Evolutionary conservation across 176 grass and related monocot genomes (phyloP), one percentile per base, ranked within the genome.

Genomic region (Triticum timopheevii): DNA sequence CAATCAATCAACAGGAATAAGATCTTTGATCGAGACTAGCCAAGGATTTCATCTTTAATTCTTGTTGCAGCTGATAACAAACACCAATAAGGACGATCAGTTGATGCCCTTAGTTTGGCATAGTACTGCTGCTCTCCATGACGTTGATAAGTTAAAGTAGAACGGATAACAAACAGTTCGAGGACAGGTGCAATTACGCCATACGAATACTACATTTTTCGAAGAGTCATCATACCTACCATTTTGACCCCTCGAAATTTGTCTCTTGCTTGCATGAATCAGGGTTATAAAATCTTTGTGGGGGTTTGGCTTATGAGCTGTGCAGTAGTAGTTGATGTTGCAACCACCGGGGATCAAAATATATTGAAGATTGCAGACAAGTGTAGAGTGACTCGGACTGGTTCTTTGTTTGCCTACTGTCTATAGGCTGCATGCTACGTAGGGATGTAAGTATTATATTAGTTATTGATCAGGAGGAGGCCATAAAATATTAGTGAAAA

Each of bases 1-100:
- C 81, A 81, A 91, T 81, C 81, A 81, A 86, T 86, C 81, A 84
- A 25, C 40, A 22, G 24, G 35, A 82, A 78, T 84, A 80, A 68
- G 45, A 79, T 80, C 81, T 47, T 69, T 81, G 81, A 91, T 84
- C 82, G 62, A 50, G 68, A 76, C 13, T 27, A 84, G 61, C 36
- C 68, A 84, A 35, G 44, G 42, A 65, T 87, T 35, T 62, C 67
- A 49, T 68, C 80, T 87, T 75, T 27, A 87, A 66, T 87, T 28
- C 54, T 13, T 35, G 42, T 24, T 5, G 10, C 30, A 28, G 39
- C 17, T 50, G 36, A 85, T 66, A 62, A 47, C 15, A 74, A 61
- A 82, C 63, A 28, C 72, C 38, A 77, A 39, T 23, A 63, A 52
- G 27, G 38, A 82, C 84, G 81, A 71, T 16, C 42, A 31, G 8